Conservation (phyloP, 179 eudicot genomes). For the Beta corolliflora region DNA sequence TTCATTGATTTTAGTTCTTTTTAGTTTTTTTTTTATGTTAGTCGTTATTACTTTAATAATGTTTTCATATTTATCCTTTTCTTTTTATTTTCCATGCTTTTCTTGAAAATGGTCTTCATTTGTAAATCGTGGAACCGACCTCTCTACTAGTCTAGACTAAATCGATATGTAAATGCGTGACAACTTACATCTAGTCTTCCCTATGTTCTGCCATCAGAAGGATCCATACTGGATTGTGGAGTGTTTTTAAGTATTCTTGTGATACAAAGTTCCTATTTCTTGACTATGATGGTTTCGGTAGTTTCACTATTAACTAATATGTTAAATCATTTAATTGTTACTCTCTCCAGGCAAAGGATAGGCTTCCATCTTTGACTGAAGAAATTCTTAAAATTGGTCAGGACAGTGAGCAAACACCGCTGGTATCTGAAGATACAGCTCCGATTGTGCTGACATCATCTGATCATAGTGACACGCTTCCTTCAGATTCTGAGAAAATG, state of each 20-base stretch:
- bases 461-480: slow-evolving; percentile 29
- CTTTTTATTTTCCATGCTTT: neutral
- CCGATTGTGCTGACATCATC: slow-evolving; percentile 24
- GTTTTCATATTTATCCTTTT: neutral
- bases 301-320: neutral
- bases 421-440: slow-evolving; percentile 30
- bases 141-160: neutral
- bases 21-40: too few relatives aligned
- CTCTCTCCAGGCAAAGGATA: slow-evolving; percentile 58
- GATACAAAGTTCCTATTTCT: neutral
- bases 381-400: slow-evolving; percentile 70
- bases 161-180: neutral
- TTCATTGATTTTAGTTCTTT: neutral
- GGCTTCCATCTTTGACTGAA: slow-evolving; percentile 62
- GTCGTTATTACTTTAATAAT: neutral
- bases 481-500: slow-evolving; percentile 35
- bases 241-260: neutral
- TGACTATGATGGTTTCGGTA: neutral
- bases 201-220: neutral
- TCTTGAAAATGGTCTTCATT: neutral
- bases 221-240: neutral
- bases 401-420: slow-evolving; percentile 29
- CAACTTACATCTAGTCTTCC: neutral
- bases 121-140: neutral
- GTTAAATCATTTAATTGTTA: neutral